These are phyloP conservation scores for Rhizopogon rudus DNA, from an alignment of 768 basidiomycete genomes.

Conservation along the genomic window DNA sequence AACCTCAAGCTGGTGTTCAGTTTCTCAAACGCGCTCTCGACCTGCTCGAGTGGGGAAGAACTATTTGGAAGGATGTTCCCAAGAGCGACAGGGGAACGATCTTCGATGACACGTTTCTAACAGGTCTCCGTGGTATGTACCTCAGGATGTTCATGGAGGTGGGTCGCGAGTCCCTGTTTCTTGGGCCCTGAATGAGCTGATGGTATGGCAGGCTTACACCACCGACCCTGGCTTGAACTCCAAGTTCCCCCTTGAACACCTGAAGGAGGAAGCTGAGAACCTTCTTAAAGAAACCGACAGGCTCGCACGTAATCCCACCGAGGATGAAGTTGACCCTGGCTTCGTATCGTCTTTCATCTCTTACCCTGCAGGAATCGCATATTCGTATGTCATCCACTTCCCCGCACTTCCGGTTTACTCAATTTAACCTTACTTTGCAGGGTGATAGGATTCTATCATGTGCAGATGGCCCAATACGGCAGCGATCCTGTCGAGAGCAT, in stretches of 20 bases:
- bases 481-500: conserved; percentile 1
- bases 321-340: conserved; percentile 3
- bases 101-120: conserved; percentile 12
- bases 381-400: too few species aligned
- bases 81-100: conserved; percentile 12
- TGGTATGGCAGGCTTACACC: not conserved
- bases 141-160: conserved; percentile 7
- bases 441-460: conserved; percentile 3
- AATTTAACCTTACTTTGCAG: not conserved
- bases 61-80: conserved; percentile 10
- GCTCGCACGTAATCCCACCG: not conserved
- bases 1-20: conserved; percentile 3
- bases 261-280: conserved; percentile 16
- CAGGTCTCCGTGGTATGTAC: conserved; percentile 2
- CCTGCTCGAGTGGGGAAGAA: conserved; percentile 14
- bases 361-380: conserved; percentile 5
- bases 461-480: not conserved
- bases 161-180: not conserved
- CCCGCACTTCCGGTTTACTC: too few species aligned
- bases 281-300: conserved; percentile 6
- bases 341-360: conserved; percentile 11
- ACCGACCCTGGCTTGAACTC: conserved; percentile 2
- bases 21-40: conserved; percentile 8
- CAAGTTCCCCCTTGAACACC: conserved; percentile 8
- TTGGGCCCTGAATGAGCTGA: not conserved